These are phyloP conservation scores for Mycena vulgaris DNA, from an alignment of 768 basidiomycete genomes.

Conservation along the genomic window DNA sequence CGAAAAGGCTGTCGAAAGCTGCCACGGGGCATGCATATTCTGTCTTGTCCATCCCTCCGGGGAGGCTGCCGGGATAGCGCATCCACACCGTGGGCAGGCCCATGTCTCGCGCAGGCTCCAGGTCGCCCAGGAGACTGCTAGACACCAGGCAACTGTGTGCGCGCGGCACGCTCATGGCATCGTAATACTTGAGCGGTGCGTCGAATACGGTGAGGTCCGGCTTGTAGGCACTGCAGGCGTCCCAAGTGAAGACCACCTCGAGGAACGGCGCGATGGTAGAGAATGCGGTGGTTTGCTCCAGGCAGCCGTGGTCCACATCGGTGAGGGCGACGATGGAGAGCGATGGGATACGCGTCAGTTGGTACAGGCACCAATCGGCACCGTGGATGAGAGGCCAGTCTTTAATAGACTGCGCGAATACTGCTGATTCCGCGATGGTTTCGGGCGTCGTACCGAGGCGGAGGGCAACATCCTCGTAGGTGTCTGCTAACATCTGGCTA, in stretches of 20 bases:
- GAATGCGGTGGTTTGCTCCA: neutral
- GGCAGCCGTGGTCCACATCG: constrained; percentile 2
- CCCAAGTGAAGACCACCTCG: constrained; percentile 8
- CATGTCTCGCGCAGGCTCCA: constrained; percentile 26
- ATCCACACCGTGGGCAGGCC: constrained; percentile 12
- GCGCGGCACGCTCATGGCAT: neutral
- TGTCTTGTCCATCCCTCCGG: neutral
- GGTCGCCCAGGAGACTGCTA: neutral
- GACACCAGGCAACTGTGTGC: too few species aligned
- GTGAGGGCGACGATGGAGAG: constrained; percentile 4
- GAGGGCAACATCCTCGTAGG: constrained; percentile 7
- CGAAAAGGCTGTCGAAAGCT: too few species aligned
- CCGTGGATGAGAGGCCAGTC: neutral
- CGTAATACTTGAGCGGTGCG: neutral
- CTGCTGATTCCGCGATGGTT: neutral
- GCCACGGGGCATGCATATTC: constrained; percentile 5
- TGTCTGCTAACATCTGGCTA: neutral
- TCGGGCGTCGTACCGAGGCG: neutral
- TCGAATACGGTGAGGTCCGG: neutral
- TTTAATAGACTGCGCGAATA: neutral
- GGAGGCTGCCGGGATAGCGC: neutral
- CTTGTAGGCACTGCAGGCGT: constrained; percentile 5
- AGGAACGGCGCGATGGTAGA: neutral
- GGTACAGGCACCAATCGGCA: neutral
- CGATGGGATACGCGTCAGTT: neutral